Conservation (phyloP, 2,329 filamentous ascomycete genomes). For the Talaromyces sp. region DNA sequence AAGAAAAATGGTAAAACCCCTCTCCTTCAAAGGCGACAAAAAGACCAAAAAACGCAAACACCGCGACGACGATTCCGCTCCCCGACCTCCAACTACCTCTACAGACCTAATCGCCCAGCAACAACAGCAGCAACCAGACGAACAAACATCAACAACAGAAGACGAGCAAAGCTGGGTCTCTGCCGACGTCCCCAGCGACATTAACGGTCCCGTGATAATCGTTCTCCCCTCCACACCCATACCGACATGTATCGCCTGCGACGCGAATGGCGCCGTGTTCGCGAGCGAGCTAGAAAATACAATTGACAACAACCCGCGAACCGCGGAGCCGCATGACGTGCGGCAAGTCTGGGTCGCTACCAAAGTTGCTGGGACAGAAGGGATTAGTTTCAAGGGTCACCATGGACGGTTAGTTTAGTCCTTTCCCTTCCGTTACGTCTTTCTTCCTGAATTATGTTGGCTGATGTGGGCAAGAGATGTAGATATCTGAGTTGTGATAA, state of each 20-base stretch:
- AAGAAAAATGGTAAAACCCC: slow-evolving; percentile 60
- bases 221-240: slow-evolving; percentile 67
- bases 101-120: slow-evolving; percentile 18
- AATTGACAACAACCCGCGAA: slow-evolving; percentile 73
- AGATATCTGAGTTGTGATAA: slow-evolving; percentile 81
- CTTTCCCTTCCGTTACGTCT: background rate
- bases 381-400: slow-evolving; percentile 80
- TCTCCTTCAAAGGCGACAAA: slow-evolving; percentile 87
- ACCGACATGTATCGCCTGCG: slow-evolving; percentile 73
- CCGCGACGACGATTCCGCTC: slow-evolving; percentile 49
- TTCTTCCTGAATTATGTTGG: too few species aligned
- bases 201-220: slow-evolving; percentile 76
- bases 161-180: slow-evolving; percentile 88
- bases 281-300: slow-evolving; percentile 78
- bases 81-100: slow-evolving; percentile 30
- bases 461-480: background rate
- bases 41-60: slow-evolving; percentile 90
- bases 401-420: slow-evolving; percentile 62
- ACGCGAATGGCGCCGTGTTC: slow-evolving; percentile 82
- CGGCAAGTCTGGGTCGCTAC: slow-evolving; percentile 93
- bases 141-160: slow-evolving; percentile 35
- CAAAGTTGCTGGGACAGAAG: slow-evolving; percentile 72
- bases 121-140: slow-evolving; percentile 25
- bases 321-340: slow-evolving; percentile 91
- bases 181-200: slow-evolving; percentile 67